Conservation (phyloP, 805 yeast genomes). For the Metschnikowia koreensis region DNA sequence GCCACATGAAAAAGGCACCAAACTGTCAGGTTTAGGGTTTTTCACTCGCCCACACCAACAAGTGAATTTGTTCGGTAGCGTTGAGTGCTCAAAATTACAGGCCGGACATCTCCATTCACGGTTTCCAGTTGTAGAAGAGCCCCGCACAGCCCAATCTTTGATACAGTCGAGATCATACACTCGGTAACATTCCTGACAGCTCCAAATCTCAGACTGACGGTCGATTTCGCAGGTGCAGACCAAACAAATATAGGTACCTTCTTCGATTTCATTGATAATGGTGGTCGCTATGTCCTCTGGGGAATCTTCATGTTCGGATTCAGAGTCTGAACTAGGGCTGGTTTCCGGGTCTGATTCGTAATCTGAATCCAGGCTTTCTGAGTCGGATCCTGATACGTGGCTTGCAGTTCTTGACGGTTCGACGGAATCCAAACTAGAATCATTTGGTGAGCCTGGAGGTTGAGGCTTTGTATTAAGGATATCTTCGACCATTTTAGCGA, state of each 20-base stretch:
- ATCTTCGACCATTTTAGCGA: constrained; percentile 3
- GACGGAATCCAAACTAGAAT: background rate
- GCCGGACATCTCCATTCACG: constrained; percentile 85
- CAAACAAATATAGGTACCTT: constrained; percentile 77
- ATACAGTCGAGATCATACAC: constrained; percentile 87
- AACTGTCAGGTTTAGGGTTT: constrained; percentile 58
- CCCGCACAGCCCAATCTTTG: constrained; percentile 79
- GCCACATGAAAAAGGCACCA: constrained; percentile 85
- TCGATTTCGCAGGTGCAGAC: constrained; percentile 86
- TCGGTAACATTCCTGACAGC: constrained; percentile 73
- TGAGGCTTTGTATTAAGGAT: background rate
- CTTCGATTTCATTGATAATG: constrained; percentile 57
- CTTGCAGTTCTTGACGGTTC: background rate
- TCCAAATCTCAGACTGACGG: constrained; percentile 66
- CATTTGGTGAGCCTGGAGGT: background rate
- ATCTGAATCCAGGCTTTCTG: background rate
- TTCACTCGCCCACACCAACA: constrained; percentile 89
- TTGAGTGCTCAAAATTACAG: constrained; percentile 54
- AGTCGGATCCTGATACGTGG: background rate
- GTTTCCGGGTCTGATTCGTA: constrained; percentile 4
- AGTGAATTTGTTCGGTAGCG: constrained; percentile 55
- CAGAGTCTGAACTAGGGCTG: constrained; percentile 6
- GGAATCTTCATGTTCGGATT: constrained; percentile 16
- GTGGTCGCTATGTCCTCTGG: constrained; percentile 34
- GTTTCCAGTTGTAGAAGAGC: constrained; percentile 59